A percentile compares a stretch with the other conserved stretches of the same genome.
Evolutionary conservation across 148 eudicot species (phyloP).

Genomic region (Arctostaphylos glauca): DNA sequence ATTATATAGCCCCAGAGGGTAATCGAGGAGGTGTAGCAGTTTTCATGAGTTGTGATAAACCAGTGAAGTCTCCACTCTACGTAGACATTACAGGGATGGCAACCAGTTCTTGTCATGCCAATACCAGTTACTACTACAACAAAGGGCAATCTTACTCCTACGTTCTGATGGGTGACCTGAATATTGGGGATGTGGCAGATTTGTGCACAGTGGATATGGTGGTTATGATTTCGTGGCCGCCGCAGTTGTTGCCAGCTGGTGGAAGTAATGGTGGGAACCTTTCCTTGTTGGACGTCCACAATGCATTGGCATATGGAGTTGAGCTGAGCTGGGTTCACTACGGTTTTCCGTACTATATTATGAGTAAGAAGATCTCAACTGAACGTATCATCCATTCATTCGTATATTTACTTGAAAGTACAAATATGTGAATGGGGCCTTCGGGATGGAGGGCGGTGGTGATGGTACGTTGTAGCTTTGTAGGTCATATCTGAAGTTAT

Average conservation of each 20-base stretch:
- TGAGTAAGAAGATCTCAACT: too few species aligned
- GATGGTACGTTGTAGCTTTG: neutral
- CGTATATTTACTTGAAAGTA: too few species aligned
- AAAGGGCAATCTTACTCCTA: neutral
- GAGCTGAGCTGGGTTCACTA: too few species aligned
- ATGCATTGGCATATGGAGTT: too few species aligned
- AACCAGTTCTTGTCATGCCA: neutral
- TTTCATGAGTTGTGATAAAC: constrained; percentile 15
- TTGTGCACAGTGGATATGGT: constrained; percentile 13
- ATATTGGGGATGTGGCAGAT: constrained; percentile 7
- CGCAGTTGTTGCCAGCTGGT: neutral
- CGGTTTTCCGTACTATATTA: too few species aligned
- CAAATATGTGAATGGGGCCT: too few species aligned
- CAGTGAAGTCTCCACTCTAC: neutral
- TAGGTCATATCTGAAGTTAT: too few species aligned
- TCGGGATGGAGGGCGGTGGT: neutral
- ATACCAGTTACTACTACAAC: neutral
- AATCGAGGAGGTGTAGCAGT: neutral
- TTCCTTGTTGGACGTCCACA: neutral
- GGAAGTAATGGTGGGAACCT: neutral
- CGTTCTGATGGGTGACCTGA: neutral
- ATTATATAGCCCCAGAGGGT: too few species aligned
- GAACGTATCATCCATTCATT: too few species aligned
- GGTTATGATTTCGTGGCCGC: neutral
- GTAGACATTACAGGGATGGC: neutral